Base-by-base conservation (phyloP, 1,139 yeast species). In the Yamadazyma sp. region DNA sequence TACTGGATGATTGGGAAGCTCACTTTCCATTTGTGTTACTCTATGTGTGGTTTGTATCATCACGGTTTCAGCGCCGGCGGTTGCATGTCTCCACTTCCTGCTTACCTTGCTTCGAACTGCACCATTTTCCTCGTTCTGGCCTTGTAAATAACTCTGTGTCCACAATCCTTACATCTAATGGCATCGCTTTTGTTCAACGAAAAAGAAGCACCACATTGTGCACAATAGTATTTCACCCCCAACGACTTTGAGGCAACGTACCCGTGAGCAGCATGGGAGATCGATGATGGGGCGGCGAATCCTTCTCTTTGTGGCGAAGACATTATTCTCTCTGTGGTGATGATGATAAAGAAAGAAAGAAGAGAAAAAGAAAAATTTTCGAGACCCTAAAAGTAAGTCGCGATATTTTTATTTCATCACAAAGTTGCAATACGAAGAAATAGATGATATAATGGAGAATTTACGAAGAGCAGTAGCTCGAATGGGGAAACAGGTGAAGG, bases 101-200 rank as follows among this genome's bases (percentile, higher is more conserved):
- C 17, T 48, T 62, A 73, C 53, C 78, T 71, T 31, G 78, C 77
- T 56, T 71, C 77, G 48, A 69, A 75, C 58, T 72, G 80, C 50
- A 81, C 94, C 95, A 91, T 88, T 70, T 98, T 81, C 73, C 91
- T 86, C 36, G 98, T 91, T 73, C 98, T 83, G 50, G 96, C 96
- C 73, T 92, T 92, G 73, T 92, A 88, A 51, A 92, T 74, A 48
- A 92, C 98, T 69, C 98, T 84, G 69, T 92, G 98, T 46, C 98
- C 98, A 66, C 98, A 92, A 56, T 91, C 96, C 67, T 91, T 91
- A 72, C 98, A 92, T 72, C 98, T 87, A 50, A 92, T 96, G 39
- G 98, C 96, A 64, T 92, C 98, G 53, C 87, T 88, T 69, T 92
- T 88, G 43, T 91, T 84, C 54, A 92, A 78, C 5, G 95, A 81